These are phyloP conservation scores for Pleoardoris graminearum DNA, from an alignment of 2,329 filamentous ascomycete species.

Conservation along the genomic window DNA sequence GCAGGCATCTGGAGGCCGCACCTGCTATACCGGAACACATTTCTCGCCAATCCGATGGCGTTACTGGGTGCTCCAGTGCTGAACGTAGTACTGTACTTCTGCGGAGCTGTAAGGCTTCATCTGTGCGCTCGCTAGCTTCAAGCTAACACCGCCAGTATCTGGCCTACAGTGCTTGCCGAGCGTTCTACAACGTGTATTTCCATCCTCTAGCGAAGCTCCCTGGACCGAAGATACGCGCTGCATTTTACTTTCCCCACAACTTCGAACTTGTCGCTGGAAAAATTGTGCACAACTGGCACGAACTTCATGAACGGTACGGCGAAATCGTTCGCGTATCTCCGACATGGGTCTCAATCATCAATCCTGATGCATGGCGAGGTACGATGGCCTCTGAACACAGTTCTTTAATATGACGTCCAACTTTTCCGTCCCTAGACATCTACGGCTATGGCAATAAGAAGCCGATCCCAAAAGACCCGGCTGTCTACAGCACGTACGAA, in stretches of 20 bases:
- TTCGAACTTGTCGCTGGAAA: slow-evolving; percentile 18
- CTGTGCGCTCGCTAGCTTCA: neutral
- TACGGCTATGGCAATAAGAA: slow-evolving; percentile 14
- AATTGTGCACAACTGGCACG: slow-evolving; percentile 6
- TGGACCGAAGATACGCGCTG: slow-evolving; percentile 41
- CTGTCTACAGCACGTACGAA: slow-evolving; percentile 11
- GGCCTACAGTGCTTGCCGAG: slow-evolving; percentile 7
- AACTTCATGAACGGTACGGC: slow-evolving; percentile 12
- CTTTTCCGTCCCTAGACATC: slow-evolving; percentile 16
- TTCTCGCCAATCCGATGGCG: neutral
- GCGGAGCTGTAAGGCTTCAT: neutral
- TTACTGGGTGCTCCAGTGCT: neutral
- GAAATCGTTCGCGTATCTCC: slow-evolving; percentile 10
- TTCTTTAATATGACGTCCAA: neutral
- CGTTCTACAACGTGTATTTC: slow-evolving; percentile 43
- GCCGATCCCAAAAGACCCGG: slow-evolving; percentile 16
- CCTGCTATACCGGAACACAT: too few relatives aligned
- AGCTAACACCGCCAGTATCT: slow-evolving; percentile 9
- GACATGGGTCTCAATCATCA: slow-evolving; percentile 11
- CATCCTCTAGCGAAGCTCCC: slow-evolving; percentile 46
- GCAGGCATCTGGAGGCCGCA: too few relatives aligned
- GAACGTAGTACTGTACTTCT: neutral
- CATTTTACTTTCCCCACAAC: slow-evolving; percentile 18
- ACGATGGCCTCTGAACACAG: neutral
- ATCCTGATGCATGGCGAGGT: slow-evolving; percentile 20